Conservation (phyloP, 805 yeast species). For the Hanseniaspora pseudoguilliermondii region DNA sequence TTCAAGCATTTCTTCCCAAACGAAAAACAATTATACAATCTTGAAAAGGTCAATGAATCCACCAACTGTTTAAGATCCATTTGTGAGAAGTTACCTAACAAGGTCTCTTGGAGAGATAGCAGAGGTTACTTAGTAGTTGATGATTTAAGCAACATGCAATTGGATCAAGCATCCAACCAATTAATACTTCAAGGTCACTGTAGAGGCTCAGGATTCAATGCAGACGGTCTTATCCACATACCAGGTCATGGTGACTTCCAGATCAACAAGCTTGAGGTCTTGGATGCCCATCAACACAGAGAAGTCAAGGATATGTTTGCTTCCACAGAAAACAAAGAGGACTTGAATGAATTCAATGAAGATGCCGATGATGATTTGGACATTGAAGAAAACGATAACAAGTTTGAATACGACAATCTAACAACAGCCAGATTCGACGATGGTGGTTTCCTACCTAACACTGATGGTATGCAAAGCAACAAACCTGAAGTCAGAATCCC, state of each 20-base stretch:
- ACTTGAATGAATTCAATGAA: constrained; percentile 38
- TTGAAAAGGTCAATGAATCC: constrained; percentile 60
- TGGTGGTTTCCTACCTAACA: constrained; percentile 30
- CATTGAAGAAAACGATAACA: constrained; percentile 22
- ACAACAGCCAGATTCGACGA: constrained; percentile 30
- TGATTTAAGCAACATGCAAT: constrained; percentile 29
- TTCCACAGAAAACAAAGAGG: constrained; percentile 37
- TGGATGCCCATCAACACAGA: constrained; percentile 19
- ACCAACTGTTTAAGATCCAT: constrained; percentile 56
- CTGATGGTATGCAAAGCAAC: constrained; percentile 17
- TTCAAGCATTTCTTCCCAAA: constrained; percentile 68
- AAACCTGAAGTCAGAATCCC: constrained; percentile 39
- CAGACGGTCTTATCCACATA: constrained; percentile 66
- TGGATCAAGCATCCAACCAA: constrained; percentile 22
- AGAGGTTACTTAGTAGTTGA: constrained; percentile 82
- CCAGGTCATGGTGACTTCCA: constrained; percentile 88
- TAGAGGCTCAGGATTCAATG: constrained; percentile 73
- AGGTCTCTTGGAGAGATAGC: constrained; percentile 83
- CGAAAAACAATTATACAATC: constrained; percentile 60
- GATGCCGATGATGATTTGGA: constrained; percentile 40
- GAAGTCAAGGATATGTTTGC: constrained; percentile 21
- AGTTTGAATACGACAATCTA: constrained; percentile 24
- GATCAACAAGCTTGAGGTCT: constrained; percentile 47
- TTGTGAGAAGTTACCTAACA: constrained; percentile 78
- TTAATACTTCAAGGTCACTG: constrained; percentile 68